These are phyloP conservation scores for Salix suchowensis DNA, from an alignment of 345 rosid species.

Conservation along the genomic window DNA sequence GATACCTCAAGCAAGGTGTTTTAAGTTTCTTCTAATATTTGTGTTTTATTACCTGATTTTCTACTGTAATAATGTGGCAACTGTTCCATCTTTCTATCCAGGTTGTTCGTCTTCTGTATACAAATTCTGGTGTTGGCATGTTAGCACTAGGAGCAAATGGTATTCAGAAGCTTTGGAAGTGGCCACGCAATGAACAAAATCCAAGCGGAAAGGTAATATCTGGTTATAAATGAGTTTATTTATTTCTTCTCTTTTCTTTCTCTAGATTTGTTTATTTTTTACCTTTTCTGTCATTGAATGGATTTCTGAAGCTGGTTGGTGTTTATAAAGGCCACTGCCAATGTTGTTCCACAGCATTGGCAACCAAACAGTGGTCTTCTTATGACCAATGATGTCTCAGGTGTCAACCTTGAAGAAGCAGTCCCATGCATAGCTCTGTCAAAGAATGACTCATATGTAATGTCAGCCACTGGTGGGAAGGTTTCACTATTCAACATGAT, in stretches of 20 bases:
- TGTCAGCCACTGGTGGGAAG: conserved; percentile 92
- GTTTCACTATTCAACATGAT: conserved; percentile 87
- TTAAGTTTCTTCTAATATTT: conserved; percentile 1
- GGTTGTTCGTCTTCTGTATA: conserved; percentile 83
- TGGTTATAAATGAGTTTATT: neutral
- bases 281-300: neutral
- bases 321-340: conserved; percentile 64
- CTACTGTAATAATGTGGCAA: conserved; percentile 1
- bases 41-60: neutral
- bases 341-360: conserved; percentile 76
- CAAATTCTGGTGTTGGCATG: conserved; percentile 76
- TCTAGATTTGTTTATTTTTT: neutral
- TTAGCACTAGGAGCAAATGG: conserved; percentile 84
- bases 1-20: conserved; percentile 81
- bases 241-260: neutral
- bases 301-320: conserved; percentile 19
- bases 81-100: conserved; percentile 22
- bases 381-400: conserved; percentile 72
- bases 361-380: conserved; percentile 89
- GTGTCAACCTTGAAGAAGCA: conserved; percentile 75
- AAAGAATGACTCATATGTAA: conserved; percentile 84
- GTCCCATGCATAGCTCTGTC: conserved; percentile 91
- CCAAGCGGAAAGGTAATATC: conserved; percentile 68
- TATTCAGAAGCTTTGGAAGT: conserved; percentile 73
- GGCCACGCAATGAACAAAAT: conserved; percentile 69